phyloP scores from a whole-genome alignment of 2,329 filamentous ascomycete species.

The Fusarium mangiferae region DNA sequence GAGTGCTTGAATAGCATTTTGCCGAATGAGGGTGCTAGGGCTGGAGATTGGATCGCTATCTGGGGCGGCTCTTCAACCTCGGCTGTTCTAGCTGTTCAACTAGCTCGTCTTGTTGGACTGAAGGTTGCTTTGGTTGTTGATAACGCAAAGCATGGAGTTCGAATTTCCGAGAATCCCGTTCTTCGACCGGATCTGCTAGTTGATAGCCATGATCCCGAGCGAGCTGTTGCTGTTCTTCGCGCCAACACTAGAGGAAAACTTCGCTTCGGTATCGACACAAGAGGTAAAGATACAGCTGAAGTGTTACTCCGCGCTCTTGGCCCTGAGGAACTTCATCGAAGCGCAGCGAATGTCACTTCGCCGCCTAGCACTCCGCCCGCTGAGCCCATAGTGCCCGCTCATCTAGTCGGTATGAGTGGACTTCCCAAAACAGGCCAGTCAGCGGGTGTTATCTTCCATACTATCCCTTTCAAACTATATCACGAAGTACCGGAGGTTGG shows the following conservation, averaged over 20 bases:
- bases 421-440: slow-evolving; percentile 66
- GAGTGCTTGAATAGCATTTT: slow-evolving; percentile 70
- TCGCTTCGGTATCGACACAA: slow-evolving; percentile 75
- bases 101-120: slow-evolving; percentile 73
- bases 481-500: slow-evolving; percentile 74
- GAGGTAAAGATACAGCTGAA: slow-evolving; percentile 71
- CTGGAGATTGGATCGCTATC: slow-evolving; percentile 76
- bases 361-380: slow-evolving; percentile 53
- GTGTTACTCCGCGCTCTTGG: slow-evolving; percentile 57
- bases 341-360: slow-evolving; percentile 42
- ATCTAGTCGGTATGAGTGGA: slow-evolving; percentile 75
- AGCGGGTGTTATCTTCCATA: slow-evolving; percentile 65
- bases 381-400: slow-evolving; percentile 50
- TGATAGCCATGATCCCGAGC: slow-evolving; percentile 71
- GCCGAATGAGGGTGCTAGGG: slow-evolving; percentile 61
- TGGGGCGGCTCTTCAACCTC: slow-evolving; percentile 82
- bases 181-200: slow-evolving; percentile 71
- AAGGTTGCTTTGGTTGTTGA: slow-evolving; percentile 75
- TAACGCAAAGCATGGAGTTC: slow-evolving; percentile 70
- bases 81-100: slow-evolving; percentile 72
- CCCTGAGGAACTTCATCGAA: slow-evolving; percentile 55
- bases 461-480: slow-evolving; percentile 80
- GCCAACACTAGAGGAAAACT: slow-evolving; percentile 66
- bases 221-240: slow-evolving; percentile 73
- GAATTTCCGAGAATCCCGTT: slow-evolving; percentile 59